Evolutionary conservation across 306 rosid species (phyloP).

Genomic region (Canavalia ensiformis): DNA sequence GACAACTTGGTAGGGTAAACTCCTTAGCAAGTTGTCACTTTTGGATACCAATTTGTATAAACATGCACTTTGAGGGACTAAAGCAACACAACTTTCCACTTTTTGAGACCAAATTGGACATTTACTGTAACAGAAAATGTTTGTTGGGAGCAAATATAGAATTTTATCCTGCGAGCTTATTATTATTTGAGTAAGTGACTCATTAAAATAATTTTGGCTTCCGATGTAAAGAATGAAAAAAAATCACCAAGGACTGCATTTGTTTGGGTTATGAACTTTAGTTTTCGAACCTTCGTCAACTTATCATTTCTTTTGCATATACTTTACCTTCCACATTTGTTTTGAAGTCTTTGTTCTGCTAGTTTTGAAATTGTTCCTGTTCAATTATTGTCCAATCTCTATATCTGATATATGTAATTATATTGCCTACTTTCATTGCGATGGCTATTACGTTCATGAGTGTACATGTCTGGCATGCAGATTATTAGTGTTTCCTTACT

Average conservation of each 20-base stretch:
- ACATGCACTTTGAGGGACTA: neutral
- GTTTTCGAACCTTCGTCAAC: neutral
- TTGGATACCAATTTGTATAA: neutral
- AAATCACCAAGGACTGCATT: neutral
- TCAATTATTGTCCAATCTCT: neutral
- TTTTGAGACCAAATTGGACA: neutral
- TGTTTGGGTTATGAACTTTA: neutral
- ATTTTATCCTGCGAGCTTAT: neutral
- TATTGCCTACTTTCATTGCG: neutral
- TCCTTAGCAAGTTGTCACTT: neutral
- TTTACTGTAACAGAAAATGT: neutral
- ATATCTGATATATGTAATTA: neutral
- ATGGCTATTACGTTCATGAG: neutral
- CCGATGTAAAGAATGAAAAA: conserved; percentile 15
- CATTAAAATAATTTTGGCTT: neutral
- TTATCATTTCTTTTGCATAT: conserved; percentile 15
- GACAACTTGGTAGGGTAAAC: neutral
- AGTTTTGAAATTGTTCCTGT: neutral
- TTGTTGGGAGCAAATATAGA: neutral
- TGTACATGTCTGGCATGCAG: neutral
- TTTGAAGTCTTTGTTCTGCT: conserved; percentile 6
- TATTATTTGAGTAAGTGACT: conserved; percentile 11
- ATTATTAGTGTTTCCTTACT: conserved; percentile 3
- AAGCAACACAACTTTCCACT: neutral
- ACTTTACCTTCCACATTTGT: neutral